Evolutionary conservation across 202 grass and related monocot species (phyloP).

Genomic region (Cymbopogon flexuosus): DNA sequence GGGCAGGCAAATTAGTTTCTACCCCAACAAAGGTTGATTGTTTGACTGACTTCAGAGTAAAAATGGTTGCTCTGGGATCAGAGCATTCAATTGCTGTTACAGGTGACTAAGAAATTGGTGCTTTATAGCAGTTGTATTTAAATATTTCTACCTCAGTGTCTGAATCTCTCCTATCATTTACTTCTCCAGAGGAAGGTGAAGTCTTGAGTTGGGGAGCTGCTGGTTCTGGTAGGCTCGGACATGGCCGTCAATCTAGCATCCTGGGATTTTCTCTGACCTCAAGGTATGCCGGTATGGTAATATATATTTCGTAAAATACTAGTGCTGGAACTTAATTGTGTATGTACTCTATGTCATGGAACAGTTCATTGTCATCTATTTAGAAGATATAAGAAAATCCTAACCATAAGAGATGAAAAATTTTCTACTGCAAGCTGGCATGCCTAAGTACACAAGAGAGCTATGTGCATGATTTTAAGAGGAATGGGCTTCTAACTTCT

Average conservation of each 20-base stretch:
- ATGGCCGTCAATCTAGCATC: slow-evolving; percentile 68
- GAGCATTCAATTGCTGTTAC: slow-evolving; percentile 84
- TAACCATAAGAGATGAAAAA: slow-evolving; percentile 1
- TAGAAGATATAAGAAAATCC: not conserved
- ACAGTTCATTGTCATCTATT: not conserved
- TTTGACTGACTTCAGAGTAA: slow-evolving; percentile 62
- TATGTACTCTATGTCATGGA: not conserved
- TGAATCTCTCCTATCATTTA: slow-evolving; percentile 23
- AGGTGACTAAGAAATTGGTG: slow-evolving; percentile 41
- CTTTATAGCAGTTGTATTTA: not conserved
- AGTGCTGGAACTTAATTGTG: not conserved
- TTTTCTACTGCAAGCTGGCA: slow-evolving; percentile 22
- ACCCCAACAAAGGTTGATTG: slow-evolving; percentile 69
- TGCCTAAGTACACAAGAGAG: not conserved
- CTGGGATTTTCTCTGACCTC: slow-evolving; percentile 54
- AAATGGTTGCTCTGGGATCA: slow-evolving; percentile 71
- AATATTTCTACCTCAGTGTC: not conserved
- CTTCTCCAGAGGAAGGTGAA: slow-evolving; percentile 58
- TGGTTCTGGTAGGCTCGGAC: slow-evolving; percentile 74
- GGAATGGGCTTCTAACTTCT: not conserved
- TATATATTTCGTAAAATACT: slow-evolving; percentile 12
- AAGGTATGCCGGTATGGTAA: slow-evolving; percentile 67
- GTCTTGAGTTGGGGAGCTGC: slow-evolving; percentile 90
- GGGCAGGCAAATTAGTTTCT: slow-evolving; percentile 46
- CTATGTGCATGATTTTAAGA: not conserved